Conservation (phyloP, 148 eudicot species). For the Polygonum aviculare region DNA sequence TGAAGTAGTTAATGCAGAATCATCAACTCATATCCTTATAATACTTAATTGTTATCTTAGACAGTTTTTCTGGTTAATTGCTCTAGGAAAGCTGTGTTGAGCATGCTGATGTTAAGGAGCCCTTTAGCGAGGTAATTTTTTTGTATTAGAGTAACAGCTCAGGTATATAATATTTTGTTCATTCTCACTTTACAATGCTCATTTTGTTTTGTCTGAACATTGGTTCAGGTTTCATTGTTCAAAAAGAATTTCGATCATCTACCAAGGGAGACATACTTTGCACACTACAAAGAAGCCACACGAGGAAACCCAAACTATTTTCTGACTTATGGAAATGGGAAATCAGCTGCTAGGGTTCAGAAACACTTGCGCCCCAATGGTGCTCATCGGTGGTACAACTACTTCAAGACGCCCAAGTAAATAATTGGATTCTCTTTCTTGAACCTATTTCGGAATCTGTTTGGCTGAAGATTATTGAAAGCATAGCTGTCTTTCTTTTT, state of each 20-base stretch:
- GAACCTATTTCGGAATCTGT: background rate
- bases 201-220: background rate
- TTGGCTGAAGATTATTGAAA: background rate
- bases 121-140: slow-evolving; percentile 55
- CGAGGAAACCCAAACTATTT: slow-evolving; percentile 74
- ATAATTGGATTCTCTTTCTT: background rate
- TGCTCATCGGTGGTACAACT: slow-evolving; percentile 82
- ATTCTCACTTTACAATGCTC: background rate
- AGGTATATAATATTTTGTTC: background rate
- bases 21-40: background rate
- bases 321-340: slow-evolving; percentile 79
- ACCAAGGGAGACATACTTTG: slow-evolving; percentile 40
- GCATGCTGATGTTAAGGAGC: slow-evolving; percentile 56
- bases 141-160: background rate
- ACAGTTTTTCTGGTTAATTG: background rate
- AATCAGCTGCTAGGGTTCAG: slow-evolving; percentile 68
- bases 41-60: background rate
- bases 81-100: slow-evolving; percentile 73
- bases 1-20: slow-evolving; percentile 6
- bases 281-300: slow-evolving; percentile 47
- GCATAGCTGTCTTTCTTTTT: background rate
- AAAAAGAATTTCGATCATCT: slow-evolving; percentile 74
- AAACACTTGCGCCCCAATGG: slow-evolving; percentile 77
- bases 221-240: slow-evolving; percentile 58
- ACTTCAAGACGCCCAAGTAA: slow-evolving; percentile 46